A percentile compares a stretch with the other conserved stretches of the same genome.
These are phyloP conservation scores for Rhododendron mucronatum DNA, from an alignment of 148 eudicot genomes.

Conservation along the genomic window DNA sequence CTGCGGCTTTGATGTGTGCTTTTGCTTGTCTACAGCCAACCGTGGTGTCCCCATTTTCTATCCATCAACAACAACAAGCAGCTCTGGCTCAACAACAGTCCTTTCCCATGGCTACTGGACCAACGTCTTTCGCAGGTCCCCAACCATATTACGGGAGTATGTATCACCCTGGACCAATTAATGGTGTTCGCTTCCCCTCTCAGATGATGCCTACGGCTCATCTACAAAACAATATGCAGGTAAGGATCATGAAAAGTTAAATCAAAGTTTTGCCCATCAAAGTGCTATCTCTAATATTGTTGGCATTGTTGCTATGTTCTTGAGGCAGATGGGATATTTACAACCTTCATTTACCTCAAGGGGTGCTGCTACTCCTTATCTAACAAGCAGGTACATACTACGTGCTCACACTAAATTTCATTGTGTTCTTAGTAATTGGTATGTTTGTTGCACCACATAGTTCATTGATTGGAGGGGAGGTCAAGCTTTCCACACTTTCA, in stretches of 20 bases:
- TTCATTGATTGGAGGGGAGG: neutral
- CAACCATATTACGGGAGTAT: conserved; percentile 11
- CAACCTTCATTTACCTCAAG: conserved; percentile 20
- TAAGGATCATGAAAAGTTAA: neutral
- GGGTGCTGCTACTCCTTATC: conserved; percentile 17
- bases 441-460: neutral
- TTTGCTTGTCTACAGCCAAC: conserved; percentile 50
- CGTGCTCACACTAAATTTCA: neutral
- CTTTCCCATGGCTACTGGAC: conserved; percentile 74
- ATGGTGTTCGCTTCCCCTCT: conserved; percentile 15
- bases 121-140: conserved; percentile 11
- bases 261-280: neutral
- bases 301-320: neutral
- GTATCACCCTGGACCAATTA: conserved; percentile 13
- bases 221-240: conserved; percentile 18
- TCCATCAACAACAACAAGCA: conserved; percentile 77
- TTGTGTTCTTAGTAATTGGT: neutral
- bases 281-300: neutral
- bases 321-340: conserved; percentile 36
- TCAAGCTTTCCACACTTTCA: neutral
- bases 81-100: conserved; percentile 93
- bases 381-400: conserved; percentile 40
- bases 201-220: conserved; percentile 25
- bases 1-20: conserved; percentile 13
- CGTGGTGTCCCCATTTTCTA: conserved; percentile 73